These are phyloP conservation scores for Isabelozyma heimii DNA, from an alignment of 805 yeast species.

Conservation along the genomic window DNA sequence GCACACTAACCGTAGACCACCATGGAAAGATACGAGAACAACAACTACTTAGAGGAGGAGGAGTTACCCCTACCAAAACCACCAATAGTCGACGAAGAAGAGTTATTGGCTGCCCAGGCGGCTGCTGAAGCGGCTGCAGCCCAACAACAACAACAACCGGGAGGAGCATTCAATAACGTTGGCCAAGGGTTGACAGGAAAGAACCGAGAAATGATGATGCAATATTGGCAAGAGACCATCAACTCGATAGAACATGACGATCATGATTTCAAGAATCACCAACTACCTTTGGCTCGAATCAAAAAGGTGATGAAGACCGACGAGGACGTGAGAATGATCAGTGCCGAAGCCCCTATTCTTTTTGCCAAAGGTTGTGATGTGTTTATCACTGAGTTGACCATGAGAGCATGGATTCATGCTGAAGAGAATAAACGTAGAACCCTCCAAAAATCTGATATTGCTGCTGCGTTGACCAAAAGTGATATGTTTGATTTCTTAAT, in stretches of 20 bases:
- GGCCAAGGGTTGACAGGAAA: slow-evolving; percentile 87
- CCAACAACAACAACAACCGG: slow-evolving; percentile 45
- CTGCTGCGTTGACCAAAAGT: slow-evolving; percentile 88
- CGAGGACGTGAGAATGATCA: slow-evolving; percentile 94
- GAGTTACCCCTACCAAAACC: slow-evolving; percentile 16
- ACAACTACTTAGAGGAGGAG: slow-evolving; percentile 25
- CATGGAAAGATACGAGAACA: slow-evolving; percentile 26
- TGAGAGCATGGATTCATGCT: slow-evolving; percentile 99
- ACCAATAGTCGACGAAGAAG: slow-evolving; percentile 39
- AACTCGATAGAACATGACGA: slow-evolving; percentile 84
- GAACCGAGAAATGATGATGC: slow-evolving; percentile 86
- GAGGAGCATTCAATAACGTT: slow-evolving; percentile 79
- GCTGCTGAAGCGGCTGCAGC: slow-evolving; percentile 49
- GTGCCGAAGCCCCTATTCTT: slow-evolving; percentile 96
- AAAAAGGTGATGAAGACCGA: slow-evolving; percentile 98
- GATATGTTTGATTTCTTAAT: slow-evolving; percentile 98
- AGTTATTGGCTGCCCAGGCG: slow-evolving; percentile 43
- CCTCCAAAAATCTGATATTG: slow-evolving; percentile 88
- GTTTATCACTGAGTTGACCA: slow-evolving; percentile 92
- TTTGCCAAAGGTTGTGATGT: slow-evolving; percentile 98
- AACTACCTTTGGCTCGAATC: slow-evolving; percentile 91
- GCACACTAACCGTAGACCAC: neutral
- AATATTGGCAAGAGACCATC: slow-evolving; percentile 96
- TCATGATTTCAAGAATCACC: slow-evolving; percentile 92
- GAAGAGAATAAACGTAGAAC: slow-evolving; percentile 95